Evolutionary conservation across 257 asterid species (phyloP), one percentile per base, ranked within the genome.

Genomic region (Rubia yunnanensis): DNA sequence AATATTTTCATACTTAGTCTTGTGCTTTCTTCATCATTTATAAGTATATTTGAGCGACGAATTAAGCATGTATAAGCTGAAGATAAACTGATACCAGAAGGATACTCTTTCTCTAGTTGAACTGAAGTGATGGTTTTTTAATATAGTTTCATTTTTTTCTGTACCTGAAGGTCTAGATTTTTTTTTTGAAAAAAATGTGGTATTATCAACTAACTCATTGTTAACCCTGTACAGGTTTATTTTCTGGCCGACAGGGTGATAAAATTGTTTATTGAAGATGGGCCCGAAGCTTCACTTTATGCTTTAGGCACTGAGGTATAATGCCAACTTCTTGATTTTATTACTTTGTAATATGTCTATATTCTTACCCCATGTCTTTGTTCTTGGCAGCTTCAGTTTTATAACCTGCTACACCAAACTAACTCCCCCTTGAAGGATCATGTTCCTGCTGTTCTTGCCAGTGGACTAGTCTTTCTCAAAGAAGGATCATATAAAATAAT

Each of bases 301-400:
- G 78, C 87, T 77, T 82, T 94, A 76, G 97, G 97, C 77, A 86
- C 99, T 46, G 99, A 94, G 94, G 99, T 90, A 84, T 66, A 26
- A 38, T 78, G 59, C 11, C 35, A 52, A 69, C 39, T 65, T 38
- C 30, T 58, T 13, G 32, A 44, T 6, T 72, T 59, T 57, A 60
- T 65, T 39, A 32, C 59, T 36, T 59, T 56, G 20, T 41, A 57
- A 7, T 64, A 66, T 62, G 64, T 49, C 7, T 27, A 5, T 23
- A 65, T 61, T 71, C 68, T 66, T 64, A 53, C 36, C 61, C 63
- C 72, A 38, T 48, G 49, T 55, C 23, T 60, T 68, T 39, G 44
- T 30, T 63, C 30, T 54, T 24, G 60, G 57, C 87, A 94, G 99
- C 96, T 94, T 38, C 91, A 94, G 82, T 94, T 94, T 84, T 82